Base-by-base conservation (phyloP, 345 rosid genomes). In the Kandelia obovata region DNA sequence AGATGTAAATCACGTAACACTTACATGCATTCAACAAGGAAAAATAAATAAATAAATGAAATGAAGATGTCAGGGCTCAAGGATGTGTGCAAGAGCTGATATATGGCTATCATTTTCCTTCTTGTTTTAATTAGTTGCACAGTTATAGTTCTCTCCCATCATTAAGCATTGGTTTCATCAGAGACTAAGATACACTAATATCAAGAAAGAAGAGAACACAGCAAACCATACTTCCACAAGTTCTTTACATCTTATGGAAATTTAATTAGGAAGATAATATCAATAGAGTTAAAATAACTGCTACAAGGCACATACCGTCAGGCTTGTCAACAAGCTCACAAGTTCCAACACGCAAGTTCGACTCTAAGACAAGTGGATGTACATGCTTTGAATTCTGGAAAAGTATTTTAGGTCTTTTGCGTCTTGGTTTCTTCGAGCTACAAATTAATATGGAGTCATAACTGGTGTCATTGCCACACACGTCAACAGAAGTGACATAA, bases 351-450 rank as follows among this genome's bases (percentile, higher is more conserved):
- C 68, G 77, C 63, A 76, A 71, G 79, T 77, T 82, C 13, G 88
- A 71, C 72, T 82, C 85, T 65, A 83, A 76, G 71, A 76, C 80
- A 49, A 84, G 84, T 35, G 89, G 88, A 73, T 85, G 79, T 57
- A 74, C 88, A 76, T 90, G 84, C 79, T 79, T 89, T 73, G 85
- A 69, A 77, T 81, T 84, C 73, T 74, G 94, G 76, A 83, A 77
- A 70, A 77, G 78, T 67, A 67, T 81, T 78, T 74, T 85, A 7
- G 73, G 78, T 79, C 88, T 83, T 74, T 83, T 90, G 69, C 82
- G 84, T 71, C 85, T 87, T 62, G 71, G 75, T 74, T 84, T 85
- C 78, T 88, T 90, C 70, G 96, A 89, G 72, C 99, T 96, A 83
- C 61, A 71, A 34, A 67, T 55, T 67, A 8, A 66, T 9, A 63